These are phyloP conservation scores for Misopates orontium DNA, from an alignment of 257 asterid species.

Conservation along the genomic window DNA sequence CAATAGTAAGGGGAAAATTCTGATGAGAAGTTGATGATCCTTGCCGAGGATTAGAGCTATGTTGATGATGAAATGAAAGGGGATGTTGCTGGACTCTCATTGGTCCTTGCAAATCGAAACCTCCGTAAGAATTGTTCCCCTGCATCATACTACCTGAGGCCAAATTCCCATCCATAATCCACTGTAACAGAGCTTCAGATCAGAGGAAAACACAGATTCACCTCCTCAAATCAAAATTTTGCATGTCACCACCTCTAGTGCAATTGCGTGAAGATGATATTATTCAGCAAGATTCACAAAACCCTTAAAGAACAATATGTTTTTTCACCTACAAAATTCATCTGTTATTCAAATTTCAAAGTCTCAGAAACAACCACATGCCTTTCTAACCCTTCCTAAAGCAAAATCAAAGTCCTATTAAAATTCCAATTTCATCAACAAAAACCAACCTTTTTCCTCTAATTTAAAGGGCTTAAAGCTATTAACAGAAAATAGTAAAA, in stretches of 20 bases:
- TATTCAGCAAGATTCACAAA: slow-evolving; percentile 23
- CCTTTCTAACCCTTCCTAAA: slow-evolving; percentile 4
- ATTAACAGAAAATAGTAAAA: too few species aligned
- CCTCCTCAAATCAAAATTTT: slow-evolving; percentile 6
- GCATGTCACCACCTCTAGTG: background rate
- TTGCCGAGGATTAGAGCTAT: background rate
- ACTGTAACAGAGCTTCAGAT: too few species aligned
- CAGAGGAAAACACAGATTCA: slow-evolving; percentile 3
- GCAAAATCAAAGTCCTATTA: slow-evolving; percentile 12
- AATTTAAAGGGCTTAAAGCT: too few species aligned
- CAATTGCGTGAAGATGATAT: background rate
- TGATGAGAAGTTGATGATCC: slow-evolving; percentile 1
- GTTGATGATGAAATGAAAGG: background rate
- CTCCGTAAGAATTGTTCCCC: slow-evolving; percentile 46
- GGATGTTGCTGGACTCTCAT: slow-evolving; percentile 8
- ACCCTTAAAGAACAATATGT: slow-evolving; percentile 8
- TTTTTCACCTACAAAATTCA: background rate
- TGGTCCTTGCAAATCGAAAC: slow-evolving; percentile 35
- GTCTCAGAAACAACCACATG: slow-evolving; percentile 11
- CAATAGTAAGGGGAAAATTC: background rate
- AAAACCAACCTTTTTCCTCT: background rate
- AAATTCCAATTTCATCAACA: slow-evolving; percentile 20
- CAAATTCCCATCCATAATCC: slow-evolving; percentile 36
- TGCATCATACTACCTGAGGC: slow-evolving; percentile 45
- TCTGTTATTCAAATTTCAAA: background rate